These are phyloP conservation scores for Cutaneotrichosporon sp. DNA, from an alignment of 1,284 basidiomycete genomes.

Conservation along the genomic window DNA sequence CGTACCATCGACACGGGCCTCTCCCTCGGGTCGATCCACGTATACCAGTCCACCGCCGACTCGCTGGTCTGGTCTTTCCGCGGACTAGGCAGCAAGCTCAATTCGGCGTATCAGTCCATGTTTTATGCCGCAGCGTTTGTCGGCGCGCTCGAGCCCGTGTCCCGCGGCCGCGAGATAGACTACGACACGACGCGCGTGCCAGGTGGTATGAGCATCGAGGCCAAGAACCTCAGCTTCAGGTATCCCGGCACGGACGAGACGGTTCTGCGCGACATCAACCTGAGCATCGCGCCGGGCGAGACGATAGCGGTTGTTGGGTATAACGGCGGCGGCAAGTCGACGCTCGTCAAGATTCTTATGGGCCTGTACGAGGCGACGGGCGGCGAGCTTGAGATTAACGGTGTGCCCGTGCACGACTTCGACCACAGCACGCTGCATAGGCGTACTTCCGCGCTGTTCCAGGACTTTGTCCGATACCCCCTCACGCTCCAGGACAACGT, in stretches of 20 bases:
- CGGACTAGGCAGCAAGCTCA: not conserved
- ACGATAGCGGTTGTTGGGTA: not conserved
- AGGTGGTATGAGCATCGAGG: conserved; percentile 59
- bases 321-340: conserved; percentile 15
- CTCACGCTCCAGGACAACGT: conserved; percentile 69
- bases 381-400: conserved; percentile 64
- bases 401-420: conserved; percentile 58
- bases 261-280: conserved; percentile 51
- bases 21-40: conserved; percentile 66
- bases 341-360: conserved; percentile 61
- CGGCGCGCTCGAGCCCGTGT: not conserved
- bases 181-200: conserved; percentile 25
- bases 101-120: conserved; percentile 61
- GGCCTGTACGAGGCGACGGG: conserved; percentile 57
- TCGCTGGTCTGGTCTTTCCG: conserved; percentile 1
- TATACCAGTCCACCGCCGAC: conserved; percentile 66
- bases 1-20: conserved; percentile 58
- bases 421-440: conserved; percentile 63
- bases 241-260: conserved; percentile 66
- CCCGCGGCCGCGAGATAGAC: conserved; percentile 13
- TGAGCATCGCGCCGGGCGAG: not conserved
- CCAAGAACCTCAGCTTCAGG: conserved; percentile 67
- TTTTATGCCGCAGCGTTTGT: conserved; percentile 55
- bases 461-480: conserved; percentile 72
- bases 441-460: conserved; percentile 68